Conservation (phyloP, 192 early-diverging fungal genomes). For the Coemansia sp. region DNA sequence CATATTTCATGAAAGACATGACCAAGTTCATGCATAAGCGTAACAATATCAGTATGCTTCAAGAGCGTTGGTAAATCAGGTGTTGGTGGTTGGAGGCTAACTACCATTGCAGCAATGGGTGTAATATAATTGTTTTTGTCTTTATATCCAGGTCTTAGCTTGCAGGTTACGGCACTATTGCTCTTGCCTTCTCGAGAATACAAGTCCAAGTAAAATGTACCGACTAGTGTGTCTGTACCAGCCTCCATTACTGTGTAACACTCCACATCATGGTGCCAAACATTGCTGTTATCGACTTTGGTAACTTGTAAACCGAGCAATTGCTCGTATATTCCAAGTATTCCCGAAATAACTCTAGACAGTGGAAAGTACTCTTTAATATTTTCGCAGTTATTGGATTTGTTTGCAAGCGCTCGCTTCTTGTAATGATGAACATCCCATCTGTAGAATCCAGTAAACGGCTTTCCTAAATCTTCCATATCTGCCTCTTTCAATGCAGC, state of each 20-base stretch:
- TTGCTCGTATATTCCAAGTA: slow-evolving; percentile 66
- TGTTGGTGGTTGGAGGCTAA: slow-evolving; percentile 55
- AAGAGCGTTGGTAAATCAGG: slow-evolving; percentile 62
- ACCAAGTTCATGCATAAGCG: slow-evolving; percentile 76
- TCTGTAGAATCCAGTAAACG: slow-evolving; percentile 56
- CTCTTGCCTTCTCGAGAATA: slow-evolving; percentile 64
- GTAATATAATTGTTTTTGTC: slow-evolving; percentile 5
- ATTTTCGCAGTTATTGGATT: slow-evolving; percentile 64
- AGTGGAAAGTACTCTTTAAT: slow-evolving; percentile 73
- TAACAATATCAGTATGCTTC: slow-evolving; percentile 69
- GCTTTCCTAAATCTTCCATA: slow-evolving; percentile 20
- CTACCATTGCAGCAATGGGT: slow-evolving; percentile 61
- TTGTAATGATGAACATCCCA: slow-evolving; percentile 73
- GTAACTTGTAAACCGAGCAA: slow-evolving; percentile 63
- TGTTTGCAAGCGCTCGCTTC: slow-evolving; percentile 59
- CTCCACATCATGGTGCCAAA: slow-evolving; percentile 75
- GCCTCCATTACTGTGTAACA: slow-evolving; percentile 67
- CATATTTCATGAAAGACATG: slow-evolving; percentile 60
- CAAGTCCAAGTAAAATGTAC: slow-evolving; percentile 69
- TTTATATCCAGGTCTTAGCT: slow-evolving; percentile 54
- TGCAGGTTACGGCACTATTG: too few relatives aligned
- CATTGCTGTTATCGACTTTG: slow-evolving; percentile 55
- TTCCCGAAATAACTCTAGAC: slow-evolving; percentile 54
- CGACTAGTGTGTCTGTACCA: slow-evolving; percentile 55
- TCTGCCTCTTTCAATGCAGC: slow-evolving; percentile 59